Conservation (phyloP, 345 rosid genomes). For the Lumnitzera littorea region DNA sequence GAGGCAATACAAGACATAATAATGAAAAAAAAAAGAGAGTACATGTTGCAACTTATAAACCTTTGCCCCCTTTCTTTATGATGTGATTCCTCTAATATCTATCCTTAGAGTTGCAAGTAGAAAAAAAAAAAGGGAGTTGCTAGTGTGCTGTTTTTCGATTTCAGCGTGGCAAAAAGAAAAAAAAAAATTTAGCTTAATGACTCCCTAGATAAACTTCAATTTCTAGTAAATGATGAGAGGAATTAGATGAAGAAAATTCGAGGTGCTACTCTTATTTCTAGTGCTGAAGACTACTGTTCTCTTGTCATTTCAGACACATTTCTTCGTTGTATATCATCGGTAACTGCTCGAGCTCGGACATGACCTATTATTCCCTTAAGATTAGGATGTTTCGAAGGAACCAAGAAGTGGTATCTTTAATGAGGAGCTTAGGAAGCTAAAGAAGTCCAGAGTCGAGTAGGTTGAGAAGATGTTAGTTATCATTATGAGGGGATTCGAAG, state of each 20-base stretch:
- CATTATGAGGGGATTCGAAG: slow-evolving; percentile 77
- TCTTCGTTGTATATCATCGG: slow-evolving; percentile 46
- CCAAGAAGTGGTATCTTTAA: slow-evolving; percentile 39
- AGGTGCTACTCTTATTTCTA: slow-evolving; percentile 42
- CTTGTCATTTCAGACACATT: slow-evolving; percentile 53
- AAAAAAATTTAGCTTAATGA: slow-evolving; percentile 69
- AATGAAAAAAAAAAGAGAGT: too few relatives aligned
- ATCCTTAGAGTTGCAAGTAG: too few relatives aligned
- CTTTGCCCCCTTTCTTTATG: too few relatives aligned
- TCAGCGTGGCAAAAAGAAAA: too few relatives aligned
- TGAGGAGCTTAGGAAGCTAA: slow-evolving; percentile 46
- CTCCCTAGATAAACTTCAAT: slow-evolving; percentile 49
- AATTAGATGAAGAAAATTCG: slow-evolving; percentile 68
- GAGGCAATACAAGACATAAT: too few relatives aligned
- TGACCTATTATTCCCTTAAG: slow-evolving; percentile 43
- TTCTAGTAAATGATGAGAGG: slow-evolving; percentile 49
- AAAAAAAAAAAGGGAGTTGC: too few relatives aligned
- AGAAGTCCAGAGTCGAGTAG: slow-evolving; percentile 68
- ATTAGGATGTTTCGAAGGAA: slow-evolving; percentile 15
- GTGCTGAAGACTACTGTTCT: slow-evolving; percentile 53
- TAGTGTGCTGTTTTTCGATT: too few relatives aligned
- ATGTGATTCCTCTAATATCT: too few relatives aligned
- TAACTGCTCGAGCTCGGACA: slow-evolving; percentile 63
- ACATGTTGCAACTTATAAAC: too few relatives aligned
- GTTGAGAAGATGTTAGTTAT: slow-evolving; percentile 68